Conservation (phyloP, 768 basidiomycete genomes). For the Pleurotus tuber-regium region DNA sequence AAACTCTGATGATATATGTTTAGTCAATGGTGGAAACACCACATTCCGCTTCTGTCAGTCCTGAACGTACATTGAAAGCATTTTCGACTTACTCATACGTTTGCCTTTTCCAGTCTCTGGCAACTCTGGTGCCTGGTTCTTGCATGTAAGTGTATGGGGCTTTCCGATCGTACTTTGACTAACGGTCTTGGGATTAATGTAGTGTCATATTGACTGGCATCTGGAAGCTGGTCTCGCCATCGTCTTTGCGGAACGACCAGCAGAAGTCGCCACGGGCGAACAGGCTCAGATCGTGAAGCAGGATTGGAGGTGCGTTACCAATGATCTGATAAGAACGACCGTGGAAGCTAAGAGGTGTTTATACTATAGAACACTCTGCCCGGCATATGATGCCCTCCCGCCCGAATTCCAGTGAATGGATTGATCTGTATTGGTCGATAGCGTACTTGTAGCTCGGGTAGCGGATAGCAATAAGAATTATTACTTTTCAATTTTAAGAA, state of each 20-base stretch:
- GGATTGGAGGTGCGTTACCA: slow-evolving; percentile 23
- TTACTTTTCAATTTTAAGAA: too few species aligned
- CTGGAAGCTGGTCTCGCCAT: slow-evolving; percentile 34
- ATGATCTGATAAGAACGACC: background rate
- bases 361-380: slow-evolving; percentile 3
- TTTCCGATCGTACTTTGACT: slow-evolving; percentile 12
- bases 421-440: too few species aligned
- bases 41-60: slow-evolving; percentile 33
- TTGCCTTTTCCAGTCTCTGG: slow-evolving; percentile 25
- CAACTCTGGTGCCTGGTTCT: slow-evolving; percentile 62
- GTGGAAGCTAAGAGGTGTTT: background rate
- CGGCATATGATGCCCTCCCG: slow-evolving; percentile 6
- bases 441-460: too few species aligned
- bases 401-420: slow-evolving; percentile 6
- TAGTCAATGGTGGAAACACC: slow-evolving; percentile 33
- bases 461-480: too few species aligned
- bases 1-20: background rate
- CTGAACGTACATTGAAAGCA: background rate
- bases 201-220: slow-evolving; percentile 35
- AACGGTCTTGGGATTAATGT: background rate
- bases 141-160: slow-evolving; percentile 33
- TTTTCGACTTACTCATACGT: background rate
- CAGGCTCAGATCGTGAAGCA: slow-evolving; percentile 29
- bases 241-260: slow-evolving; percentile 29
- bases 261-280: slow-evolving; percentile 23